These are phyloP conservation scores for Phytophthora cryptogea DNA, from an alignment of 352 stramenopile species.

Conservation along the genomic window DNA sequence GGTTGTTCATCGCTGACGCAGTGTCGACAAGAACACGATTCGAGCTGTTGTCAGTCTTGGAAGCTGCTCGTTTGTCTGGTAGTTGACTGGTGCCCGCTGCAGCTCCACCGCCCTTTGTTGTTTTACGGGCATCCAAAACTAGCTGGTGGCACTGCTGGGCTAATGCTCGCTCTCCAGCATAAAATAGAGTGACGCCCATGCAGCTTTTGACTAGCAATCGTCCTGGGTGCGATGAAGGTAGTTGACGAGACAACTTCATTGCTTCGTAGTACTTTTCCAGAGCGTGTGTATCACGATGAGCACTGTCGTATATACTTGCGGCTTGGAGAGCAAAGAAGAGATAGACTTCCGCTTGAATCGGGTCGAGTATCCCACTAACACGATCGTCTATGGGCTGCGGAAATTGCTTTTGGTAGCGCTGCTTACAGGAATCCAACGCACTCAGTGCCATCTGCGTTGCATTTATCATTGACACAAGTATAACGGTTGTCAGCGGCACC, in stretches of 20 bases:
- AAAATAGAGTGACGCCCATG: slow-evolving; percentile 62
- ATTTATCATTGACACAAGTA: background rate
- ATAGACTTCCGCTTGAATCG: slow-evolving; percentile 34
- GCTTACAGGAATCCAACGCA: slow-evolving; percentile 48
- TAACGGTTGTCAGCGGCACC: background rate
- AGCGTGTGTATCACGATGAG: slow-evolving; percentile 49
- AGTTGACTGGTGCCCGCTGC: background rate
- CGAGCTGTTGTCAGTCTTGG: slow-evolving; percentile 4
- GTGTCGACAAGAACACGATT: slow-evolving; percentile 46
- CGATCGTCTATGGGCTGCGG: slow-evolving; percentile 2
- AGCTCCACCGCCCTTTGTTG: slow-evolving; percentile 21
- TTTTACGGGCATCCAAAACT: slow-evolving; percentile 47
- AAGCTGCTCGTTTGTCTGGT: slow-evolving; percentile 8
- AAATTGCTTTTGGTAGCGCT: slow-evolving; percentile 35
- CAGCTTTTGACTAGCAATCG: slow-evolving; percentile 53
- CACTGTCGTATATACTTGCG: slow-evolving; percentile 66
- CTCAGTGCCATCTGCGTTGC: slow-evolving; percentile 61
- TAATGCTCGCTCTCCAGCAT: slow-evolving; percentile 49
- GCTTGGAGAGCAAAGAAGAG: slow-evolving; percentile 59
- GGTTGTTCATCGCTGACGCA: slow-evolving; percentile 76
- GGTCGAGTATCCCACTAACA: background rate
- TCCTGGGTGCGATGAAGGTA: slow-evolving; percentile 41
- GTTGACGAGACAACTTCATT: slow-evolving; percentile 39
- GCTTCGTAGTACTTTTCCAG: slow-evolving; percentile 58
- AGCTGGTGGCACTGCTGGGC: slow-evolving; percentile 61